A percentile compares a stretch with the other conserved stretches of the same genome.
These are phyloP conservation scores for Aphanoascus verrucosus DNA, from an alignment of 2,329 filamentous ascomycete genomes.

Conservation along the genomic window DNA sequence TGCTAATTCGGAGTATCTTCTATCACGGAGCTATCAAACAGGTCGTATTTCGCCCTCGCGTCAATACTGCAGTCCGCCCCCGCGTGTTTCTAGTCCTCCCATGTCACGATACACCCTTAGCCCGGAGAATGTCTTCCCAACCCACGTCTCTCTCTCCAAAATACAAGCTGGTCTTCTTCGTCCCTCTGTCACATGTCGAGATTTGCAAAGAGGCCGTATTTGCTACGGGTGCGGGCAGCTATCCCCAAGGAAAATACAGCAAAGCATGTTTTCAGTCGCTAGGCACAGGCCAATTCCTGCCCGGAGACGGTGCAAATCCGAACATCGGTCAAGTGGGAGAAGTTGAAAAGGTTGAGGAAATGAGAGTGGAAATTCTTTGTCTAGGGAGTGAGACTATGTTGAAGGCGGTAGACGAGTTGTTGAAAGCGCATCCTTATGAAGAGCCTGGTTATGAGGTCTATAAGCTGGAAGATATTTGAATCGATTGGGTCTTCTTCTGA, in stretches of 20 bases:
- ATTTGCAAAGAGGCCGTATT: conserved; percentile 36
- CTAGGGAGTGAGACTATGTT: conserved; percentile 30
- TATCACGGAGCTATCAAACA: background rate
- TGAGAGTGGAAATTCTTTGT: conserved; percentile 36
- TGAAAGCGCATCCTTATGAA: conserved; percentile 38
- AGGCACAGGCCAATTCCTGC: conserved; percentile 36
- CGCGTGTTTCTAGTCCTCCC: background rate
- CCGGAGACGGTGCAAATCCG: conserved; percentile 31
- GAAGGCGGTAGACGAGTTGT: conserved; percentile 32
- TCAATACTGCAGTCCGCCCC: background rate
- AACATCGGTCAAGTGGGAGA: conserved; percentile 32
- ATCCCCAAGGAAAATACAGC: conserved; percentile 33
- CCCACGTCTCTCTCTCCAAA: conserved; percentile 20
- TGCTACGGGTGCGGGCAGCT: conserved; percentile 33
- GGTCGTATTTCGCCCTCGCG: background rate
- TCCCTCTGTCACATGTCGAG: conserved; percentile 31
- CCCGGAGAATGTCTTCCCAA: conserved; percentile 20
- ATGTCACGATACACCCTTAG: background rate
- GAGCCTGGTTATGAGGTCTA: conserved; percentile 38
- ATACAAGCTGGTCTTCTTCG: conserved; percentile 38
- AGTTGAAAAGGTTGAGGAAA: conserved; percentile 34
- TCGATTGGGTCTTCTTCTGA: background rate
- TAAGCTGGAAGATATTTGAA: conserved; percentile 33
- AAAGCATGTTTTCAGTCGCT: conserved; percentile 32
- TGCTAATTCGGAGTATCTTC: background rate